Evolutionary conservation across 768 basidiomycete species (phyloP).

Genomic region (Phlebiopsis flavidoalba): DNA sequence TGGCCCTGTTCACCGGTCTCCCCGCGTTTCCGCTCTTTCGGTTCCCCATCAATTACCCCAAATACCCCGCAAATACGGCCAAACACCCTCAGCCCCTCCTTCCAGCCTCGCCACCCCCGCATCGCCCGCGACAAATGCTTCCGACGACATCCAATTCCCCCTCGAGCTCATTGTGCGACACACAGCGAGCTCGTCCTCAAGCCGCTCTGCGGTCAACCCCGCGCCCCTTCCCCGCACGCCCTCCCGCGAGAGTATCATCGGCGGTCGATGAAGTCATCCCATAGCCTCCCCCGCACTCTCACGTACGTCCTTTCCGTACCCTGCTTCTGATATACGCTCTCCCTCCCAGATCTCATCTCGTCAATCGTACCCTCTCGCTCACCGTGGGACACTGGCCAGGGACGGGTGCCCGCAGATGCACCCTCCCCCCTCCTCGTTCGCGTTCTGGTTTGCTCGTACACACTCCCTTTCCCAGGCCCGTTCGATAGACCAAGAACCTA

Average conservation of each 20-base stretch:
- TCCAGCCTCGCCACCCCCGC: background rate
- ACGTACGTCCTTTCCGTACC: background rate
- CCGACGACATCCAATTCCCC: background rate
- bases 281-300: background rate
- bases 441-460: background rate
- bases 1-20: slow-evolving; percentile 9
- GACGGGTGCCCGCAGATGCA: background rate
- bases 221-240: background rate
- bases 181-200: background rate
- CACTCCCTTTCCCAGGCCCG: background rate
- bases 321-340: background rate
- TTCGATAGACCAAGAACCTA: background rate
- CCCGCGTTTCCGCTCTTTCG: slow-evolving; percentile 12
- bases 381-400: background rate
- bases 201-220: no score
- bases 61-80: slow-evolving; percentile 12
- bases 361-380: background rate
- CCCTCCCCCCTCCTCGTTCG: background rate
- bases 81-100: background rate
- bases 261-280: background rate
- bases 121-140: background rate
- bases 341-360: background rate
- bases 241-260: no score
- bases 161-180: background rate
- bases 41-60: slow-evolving; percentile 9